phyloP scores from a whole-genome alignment of 495 filamentous ascomycete species.

The Aspergillus campestris region DNA sequence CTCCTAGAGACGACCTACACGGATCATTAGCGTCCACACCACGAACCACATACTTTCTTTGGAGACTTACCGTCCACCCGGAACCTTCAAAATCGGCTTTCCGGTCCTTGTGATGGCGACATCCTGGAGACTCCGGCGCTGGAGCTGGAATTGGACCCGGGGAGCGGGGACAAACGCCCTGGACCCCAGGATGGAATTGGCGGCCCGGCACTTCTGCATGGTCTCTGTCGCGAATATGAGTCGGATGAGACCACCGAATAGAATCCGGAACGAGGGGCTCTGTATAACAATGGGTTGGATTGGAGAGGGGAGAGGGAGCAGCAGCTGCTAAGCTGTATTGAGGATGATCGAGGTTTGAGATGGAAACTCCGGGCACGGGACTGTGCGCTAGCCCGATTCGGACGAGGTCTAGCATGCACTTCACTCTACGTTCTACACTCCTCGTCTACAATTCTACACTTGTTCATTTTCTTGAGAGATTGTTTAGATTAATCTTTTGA shows the following conservation, averaged over 20 bases:
- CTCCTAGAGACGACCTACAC: constrained; percentile 71
- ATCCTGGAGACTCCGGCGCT: constrained; percentile 60
- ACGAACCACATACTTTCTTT: constrained; percentile 9
- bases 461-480: too few species aligned
- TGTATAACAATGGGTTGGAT: constrained; percentile 3
- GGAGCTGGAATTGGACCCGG: constrained; percentile 34
- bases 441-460: not conserved
- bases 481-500: too few species aligned
- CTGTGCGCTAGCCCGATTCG: too few species aligned
- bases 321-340: constrained; percentile 1
- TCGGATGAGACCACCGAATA: constrained; percentile 25
- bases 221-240: constrained; percentile 24
- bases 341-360: too few species aligned
- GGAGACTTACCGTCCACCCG: constrained; percentile 68
- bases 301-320: constrained; percentile 24
- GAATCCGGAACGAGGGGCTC: constrained; percentile 2
- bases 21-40: constrained; percentile 15
- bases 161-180: constrained; percentile 35
- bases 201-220: constrained; percentile 46
- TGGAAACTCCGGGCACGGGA: too few species aligned
- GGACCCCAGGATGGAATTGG: constrained; percentile 37
- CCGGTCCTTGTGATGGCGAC: constrained; percentile 78
- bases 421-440: not conserved
- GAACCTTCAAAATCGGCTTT: constrained; percentile 72
- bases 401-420: too few species aligned